Evolutionary conservation across 495 filamentous ascomycete species (phyloP).

Genomic region (Tirmania nivea): DNA sequence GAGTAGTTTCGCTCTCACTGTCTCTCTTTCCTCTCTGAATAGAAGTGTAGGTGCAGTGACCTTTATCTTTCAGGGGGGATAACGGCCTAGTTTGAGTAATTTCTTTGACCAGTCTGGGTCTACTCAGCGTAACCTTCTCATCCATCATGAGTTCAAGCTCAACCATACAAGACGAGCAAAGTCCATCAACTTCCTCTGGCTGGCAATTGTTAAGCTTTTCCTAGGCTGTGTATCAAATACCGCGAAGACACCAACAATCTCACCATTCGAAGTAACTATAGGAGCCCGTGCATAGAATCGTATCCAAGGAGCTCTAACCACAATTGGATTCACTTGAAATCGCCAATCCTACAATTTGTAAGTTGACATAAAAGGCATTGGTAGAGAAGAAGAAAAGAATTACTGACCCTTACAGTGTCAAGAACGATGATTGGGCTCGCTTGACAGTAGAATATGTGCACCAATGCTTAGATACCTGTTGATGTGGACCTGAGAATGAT

Average conservation of each 20-base stretch:
- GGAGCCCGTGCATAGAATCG: slow-evolving; percentile 26
- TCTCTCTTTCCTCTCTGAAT: background rate
- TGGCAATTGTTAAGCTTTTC: slow-evolving; percentile 15
- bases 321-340: slow-evolving; percentile 20
- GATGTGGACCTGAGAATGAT: slow-evolving; percentile 13
- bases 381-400: background rate
- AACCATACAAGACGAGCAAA: slow-evolving; percentile 19
- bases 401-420: slow-evolving; percentile 21
- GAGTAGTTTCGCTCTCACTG: background rate
- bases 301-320: slow-evolving; percentile 16
- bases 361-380: background rate
- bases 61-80: no score
- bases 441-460: slow-evolving; percentile 21
- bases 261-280: slow-evolving; percentile 18
- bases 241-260: slow-evolving; percentile 22
- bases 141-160: slow-evolving; percentile 20
- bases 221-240: slow-evolving; percentile 20
- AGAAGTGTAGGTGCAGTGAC: background rate
- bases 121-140: slow-evolving; percentile 13
- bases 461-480: slow-evolving; percentile 19
- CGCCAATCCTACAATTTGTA: slow-evolving; percentile 22
- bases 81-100: background rate
- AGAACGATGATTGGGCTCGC: slow-evolving; percentile 21
- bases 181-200: slow-evolving; percentile 18
- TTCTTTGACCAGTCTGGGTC: slow-evolving; percentile 2